Base-by-base conservation (phyloP, 2,329 filamentous ascomycete species). In the Rhexocercosporidium sp. region DNA sequence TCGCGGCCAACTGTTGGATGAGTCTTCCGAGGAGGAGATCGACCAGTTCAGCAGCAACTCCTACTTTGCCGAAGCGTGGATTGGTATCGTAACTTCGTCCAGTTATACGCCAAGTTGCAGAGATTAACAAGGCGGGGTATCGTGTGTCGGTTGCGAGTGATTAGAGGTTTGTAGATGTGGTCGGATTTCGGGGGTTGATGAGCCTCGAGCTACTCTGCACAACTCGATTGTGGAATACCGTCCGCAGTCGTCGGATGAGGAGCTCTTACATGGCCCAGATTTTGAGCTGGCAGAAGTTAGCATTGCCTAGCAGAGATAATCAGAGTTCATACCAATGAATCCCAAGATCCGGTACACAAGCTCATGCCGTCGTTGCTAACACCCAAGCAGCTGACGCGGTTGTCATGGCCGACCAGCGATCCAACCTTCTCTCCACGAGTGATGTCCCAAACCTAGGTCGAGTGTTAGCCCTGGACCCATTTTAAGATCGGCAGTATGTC, bases 311-410 rank as follows among this genome's bases (percentile, higher is more conserved):
- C 12, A 22, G 65, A 49, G 18, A 5, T 29, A 49, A 53, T 41
- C 87, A 20, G 27, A 27, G 18, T 8, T 39, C 93, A 84, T 88
- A 98, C 96, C 86, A 97, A 87, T 77, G 96, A 97, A 84, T 99
- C 96, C 96, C 96, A 99, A 74, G 96, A 99, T 81, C 96, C 96
- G 78, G 96, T 99, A 88, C 96, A 98, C 84, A 99, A 86, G 85
- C 95, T 98, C 84, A 98, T 97, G 71, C 95, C 96, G 79, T 99
- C 96, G 81, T 98, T 98, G 86, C 95, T 98, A 75, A 99, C 96
- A 73, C 96, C 96, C 78, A 99, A 84, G 82, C 96, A 99, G 88
- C 95, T 98, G 79, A 99, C 96, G 74, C 96, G 92, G 85, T 99
- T 99, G 82, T 98, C 95, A 81, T 99, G 96, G 76, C 96, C 96